Evolutionary conservation across 73 alveolate species (phyloP), one percentile per base, ranked within the genome.

Genomic region (Uronychia binucleata): DNA sequence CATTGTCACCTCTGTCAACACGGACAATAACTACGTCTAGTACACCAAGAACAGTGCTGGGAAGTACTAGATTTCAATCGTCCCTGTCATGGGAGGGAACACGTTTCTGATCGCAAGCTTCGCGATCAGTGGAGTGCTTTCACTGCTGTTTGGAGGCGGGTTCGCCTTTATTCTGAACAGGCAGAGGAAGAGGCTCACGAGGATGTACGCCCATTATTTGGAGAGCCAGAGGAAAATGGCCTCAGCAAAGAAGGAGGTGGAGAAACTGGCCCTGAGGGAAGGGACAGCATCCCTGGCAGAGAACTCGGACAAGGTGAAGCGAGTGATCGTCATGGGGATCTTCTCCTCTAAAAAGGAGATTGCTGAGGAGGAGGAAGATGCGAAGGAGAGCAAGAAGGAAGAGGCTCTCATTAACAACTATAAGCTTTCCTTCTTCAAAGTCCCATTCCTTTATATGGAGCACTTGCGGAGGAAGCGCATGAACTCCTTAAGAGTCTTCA

Each of bases 351-450:
- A 46, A 11, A 19, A 11, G 5, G 67, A 46, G 19, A 19, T 46
- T 11, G 67, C 19, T 46, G 67, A 46, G 19, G 67, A 46, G 67
- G 67, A 46, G n/a, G 67, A 46, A 11, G 67, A 46, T 46, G 67
- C 5, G 19, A 46, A 46, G 19, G 67, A 46, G 67, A 46, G 67
- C 67, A 46, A 46, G 67, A 46, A 46, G 19, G 67, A 46, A 46
- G 67, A 46, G 19, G 19, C 5, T 11, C 5, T 46, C n/a, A 46
- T 46, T 46, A 46, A 46, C 5, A 11, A 5, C 5, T 46, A 11
- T 19, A 46, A 19, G 19, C 59, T 81, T 26, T 81, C 88, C 8
- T 81, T 81, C 75, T 81, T 81, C 79, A n/a, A 81, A 81, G 88
- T 75, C 1, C 88, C 88, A 0, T 30, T 25, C 0, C 81, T 81